These are phyloP conservation scores for Santalum album DNA, from an alignment of 164 flowering plant species.

Conservation along the genomic window DNA sequence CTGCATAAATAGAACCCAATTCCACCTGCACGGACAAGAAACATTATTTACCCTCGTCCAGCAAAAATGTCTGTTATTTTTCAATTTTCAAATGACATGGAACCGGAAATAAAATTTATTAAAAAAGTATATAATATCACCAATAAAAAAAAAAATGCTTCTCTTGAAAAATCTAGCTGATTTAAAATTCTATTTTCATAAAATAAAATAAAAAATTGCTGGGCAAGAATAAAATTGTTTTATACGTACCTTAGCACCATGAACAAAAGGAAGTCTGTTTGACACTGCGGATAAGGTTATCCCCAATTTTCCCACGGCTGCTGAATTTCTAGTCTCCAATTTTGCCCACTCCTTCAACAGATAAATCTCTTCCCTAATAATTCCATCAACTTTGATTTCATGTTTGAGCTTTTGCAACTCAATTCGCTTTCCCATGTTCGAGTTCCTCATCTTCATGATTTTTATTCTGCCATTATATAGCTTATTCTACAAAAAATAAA, in stretches of 20 bases:
- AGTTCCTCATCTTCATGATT: conserved; percentile 25
- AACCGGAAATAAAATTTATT: no score
- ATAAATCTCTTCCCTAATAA: conserved; percentile 30
- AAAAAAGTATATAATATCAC: no score
- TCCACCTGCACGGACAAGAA: no score
- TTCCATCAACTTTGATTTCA: conserved; percentile 26
- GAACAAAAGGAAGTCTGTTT: conserved; percentile 30
- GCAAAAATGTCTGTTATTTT: no score
- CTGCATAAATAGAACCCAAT: no score
- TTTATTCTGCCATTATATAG: conserved; percentile 22
- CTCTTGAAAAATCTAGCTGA: no score
- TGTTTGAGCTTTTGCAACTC: conserved; percentile 30
- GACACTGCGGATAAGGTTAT: conserved; percentile 30
- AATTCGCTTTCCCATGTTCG: conserved; percentile 27
- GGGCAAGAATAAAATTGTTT: no score
- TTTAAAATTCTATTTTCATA: no score
- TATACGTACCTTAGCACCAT: conserved; percentile 48
- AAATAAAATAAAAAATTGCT: no score
- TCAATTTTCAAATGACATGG: no score
- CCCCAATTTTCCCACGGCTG: conserved; percentile 37
- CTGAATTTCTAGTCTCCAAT: conserved; percentile 41
- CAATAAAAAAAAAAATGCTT: no score
- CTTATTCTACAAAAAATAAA: conserved; percentile 28
- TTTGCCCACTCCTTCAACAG: conserved; percentile 48
- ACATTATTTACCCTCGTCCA: no score